Evolutionary conservation across 2,329 filamentous ascomycete genomes (phyloP), one percentile per base, ranked within the genome.

Genomic region (Calycina herbarum): DNA sequence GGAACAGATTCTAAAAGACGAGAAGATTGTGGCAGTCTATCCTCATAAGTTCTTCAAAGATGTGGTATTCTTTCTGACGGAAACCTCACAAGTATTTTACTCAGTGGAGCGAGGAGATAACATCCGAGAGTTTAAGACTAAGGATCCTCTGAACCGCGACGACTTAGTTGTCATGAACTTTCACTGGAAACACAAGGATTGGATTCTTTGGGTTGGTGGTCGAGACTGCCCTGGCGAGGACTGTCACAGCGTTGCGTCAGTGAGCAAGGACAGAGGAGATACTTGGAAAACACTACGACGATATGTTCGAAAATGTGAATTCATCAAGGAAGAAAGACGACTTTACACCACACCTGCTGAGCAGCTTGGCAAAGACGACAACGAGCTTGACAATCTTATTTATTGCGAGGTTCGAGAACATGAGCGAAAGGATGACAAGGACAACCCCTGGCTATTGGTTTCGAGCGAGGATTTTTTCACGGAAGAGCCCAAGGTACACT

Each of bases 161-260:
- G 74, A 74, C 5, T 71, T 82, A 4, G 83, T 86, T 20, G 83
- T 93, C 54, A 77, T 92, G 71, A 82, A 83, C 42, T 99, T 99
- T 80, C 95, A 99, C 73, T 91, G 93, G 0, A 87, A 90, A 71
- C 86, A 90, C 73, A 90, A 89, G 75, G 91, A 97, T 73, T 97
- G 93, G 93, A 82, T 98, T 56, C 91, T 99, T 67, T 98, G 94
- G 93, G 87, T 90, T 59, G 94, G 94, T 48, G 80, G 80, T 10
- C 80, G 87, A 69, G 85, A 89, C 68, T 96, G 92, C 75, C 85
- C 88, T 56, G 77, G 77, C 38, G 82, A 81, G 29, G 38, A 63
- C 13, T 97, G 94, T 76, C 89, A 91, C 72, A 82, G 82, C 0
- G 86, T 91, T 68, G 92, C 94, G 1, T 93, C 91, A 57, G 82